Conservation (phyloP, 345 rosid genomes). For the Salix dunnii region DNA sequence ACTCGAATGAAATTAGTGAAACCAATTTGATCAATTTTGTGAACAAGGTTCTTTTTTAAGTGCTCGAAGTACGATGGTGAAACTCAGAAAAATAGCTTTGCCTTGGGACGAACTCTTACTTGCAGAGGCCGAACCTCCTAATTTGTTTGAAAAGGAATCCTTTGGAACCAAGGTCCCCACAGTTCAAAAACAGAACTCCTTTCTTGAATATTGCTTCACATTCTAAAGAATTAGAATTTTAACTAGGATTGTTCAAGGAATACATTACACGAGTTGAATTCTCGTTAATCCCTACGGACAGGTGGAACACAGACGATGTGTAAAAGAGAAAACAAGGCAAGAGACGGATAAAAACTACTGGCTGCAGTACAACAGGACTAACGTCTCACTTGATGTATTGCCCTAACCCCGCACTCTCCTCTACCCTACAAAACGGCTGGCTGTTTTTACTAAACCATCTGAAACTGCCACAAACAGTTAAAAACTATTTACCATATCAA, state of each 20-base stretch:
- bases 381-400: not conserved
- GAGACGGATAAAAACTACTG: not conserved
- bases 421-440: conserved; percentile 48
- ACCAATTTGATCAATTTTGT: not conserved
- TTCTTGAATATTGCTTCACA: not conserved
- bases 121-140: not conserved
- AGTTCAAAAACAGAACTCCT: not conserved
- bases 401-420: not conserved
- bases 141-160: not conserved
- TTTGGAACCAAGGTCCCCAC: not conserved
- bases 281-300: not conserved
- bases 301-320: not conserved
- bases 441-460: conserved; percentile 38
- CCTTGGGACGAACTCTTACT: too few relatives aligned
- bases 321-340: not conserved
- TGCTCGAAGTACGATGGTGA: not conserved
- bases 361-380: not conserved
- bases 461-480: conserved; percentile 46
- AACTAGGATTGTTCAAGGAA: not conserved
- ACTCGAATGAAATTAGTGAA: not conserved
- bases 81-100: too few relatives aligned
- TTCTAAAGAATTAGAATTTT: not conserved
- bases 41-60: not conserved
- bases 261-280: not conserved
- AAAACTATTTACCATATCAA: conserved; percentile 7